phyloP scores from a whole-genome alignment of 106 monocot species.

The Dendrobium catenatum region DNA sequence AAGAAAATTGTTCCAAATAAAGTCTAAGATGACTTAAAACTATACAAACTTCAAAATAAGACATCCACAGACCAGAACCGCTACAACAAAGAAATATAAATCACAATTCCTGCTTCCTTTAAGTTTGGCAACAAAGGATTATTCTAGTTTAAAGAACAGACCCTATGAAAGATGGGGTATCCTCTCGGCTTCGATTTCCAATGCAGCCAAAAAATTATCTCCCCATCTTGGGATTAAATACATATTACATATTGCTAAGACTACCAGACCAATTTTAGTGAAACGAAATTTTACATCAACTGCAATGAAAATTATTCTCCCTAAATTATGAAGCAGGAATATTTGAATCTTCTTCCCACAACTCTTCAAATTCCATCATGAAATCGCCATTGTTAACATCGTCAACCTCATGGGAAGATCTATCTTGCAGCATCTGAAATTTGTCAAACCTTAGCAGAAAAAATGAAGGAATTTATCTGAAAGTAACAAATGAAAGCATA shows the following conservation, averaged over 20 bases:
- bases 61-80: not conserved
- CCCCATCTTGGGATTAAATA: not conserved
- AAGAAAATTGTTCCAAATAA: not conserved
- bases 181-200: not conserved
- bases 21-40: not conserved
- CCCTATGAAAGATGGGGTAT: not conserved
- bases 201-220: not conserved
- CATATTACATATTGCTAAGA: not conserved
- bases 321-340: constrained; percentile 10
- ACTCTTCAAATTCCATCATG: constrained; percentile 61
- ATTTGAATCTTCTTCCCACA: constrained; percentile 34
- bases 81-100: not conserved
- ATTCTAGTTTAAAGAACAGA: not conserved
- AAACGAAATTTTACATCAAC: not conserved
- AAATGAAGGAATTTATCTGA: not conserved
- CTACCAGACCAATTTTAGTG: not conserved
- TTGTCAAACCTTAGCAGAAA: not conserved
- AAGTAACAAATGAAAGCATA: not conserved
- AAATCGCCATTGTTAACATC: constrained; percentile 44
- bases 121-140: not conserved
- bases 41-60: not conserved
- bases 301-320: not conserved
- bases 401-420: constrained; percentile 20
- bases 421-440: constrained; percentile 44
- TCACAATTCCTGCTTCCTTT: not conserved